Base-by-base conservation (phyloP, 768 basidiomycete genomes). In the Tricholomella constricta region DNA sequence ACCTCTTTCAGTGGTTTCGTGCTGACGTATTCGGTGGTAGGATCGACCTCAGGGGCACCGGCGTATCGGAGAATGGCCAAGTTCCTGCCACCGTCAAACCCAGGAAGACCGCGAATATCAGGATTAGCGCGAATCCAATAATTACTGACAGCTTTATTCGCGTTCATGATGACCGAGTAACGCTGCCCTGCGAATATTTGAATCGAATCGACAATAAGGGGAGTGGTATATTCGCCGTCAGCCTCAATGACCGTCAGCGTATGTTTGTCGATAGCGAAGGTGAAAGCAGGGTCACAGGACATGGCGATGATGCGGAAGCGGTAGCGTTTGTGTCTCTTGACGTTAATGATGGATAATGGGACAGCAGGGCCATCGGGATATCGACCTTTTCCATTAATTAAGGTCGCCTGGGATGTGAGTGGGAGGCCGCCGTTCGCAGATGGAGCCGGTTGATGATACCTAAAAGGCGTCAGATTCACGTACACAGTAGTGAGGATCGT, bases 81-180 rank as follows among this genome's bases (percentile, higher is more conserved):
- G 54, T 78, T 81, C 42, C 73, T 62, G 9, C 73, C 74, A 19
- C 27, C 59, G 38, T 51, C 68, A 68, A 78, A 79, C 0, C 60
- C 58, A 5, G 46, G 10, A 11, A 52, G 26, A 42, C 62, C 66
- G 27, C 37, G 27, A 7, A 45, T 22, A 45, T 63, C 66, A 9
- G 72, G 65, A n/a, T 62, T 44, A 0, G 79, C 69, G 20, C 80
- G 77, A 37, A 84, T 69, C 81, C 81, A 83, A 60, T 84, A 83
- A 52, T 80, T 84, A 11, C 60, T 72, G 17, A 76, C 55, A 0
- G 70, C 54, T 49, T 79, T 71, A 56, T 76, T 60, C 7, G 79
- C 78, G 11, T 63, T 59, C n/a, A 80, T 62, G 9, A 80, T 63
- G 17, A 78, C 67, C 6, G 77, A 79, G 57, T 80, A 76, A 5